These are phyloP conservation scores for Lentinula boryana DNA, from an alignment of 768 basidiomycete genomes.

Conservation along the genomic window DNA sequence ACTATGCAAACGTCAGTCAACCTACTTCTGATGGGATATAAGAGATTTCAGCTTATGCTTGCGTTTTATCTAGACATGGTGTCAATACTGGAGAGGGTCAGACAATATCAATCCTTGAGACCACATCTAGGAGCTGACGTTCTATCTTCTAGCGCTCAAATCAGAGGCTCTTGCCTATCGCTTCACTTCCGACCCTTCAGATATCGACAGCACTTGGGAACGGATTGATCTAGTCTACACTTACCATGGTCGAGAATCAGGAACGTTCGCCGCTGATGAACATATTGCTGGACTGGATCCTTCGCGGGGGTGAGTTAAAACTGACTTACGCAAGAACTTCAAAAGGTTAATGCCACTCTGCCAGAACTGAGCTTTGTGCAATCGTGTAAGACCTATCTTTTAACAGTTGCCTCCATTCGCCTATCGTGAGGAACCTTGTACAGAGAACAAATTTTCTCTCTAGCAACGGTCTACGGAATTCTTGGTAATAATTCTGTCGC, in stretches of 20 bases:
- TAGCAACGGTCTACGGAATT: slow-evolving; percentile 33
- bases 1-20: slow-evolving; percentile 25
- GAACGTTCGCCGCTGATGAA: slow-evolving; percentile 36
- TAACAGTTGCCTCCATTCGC: background rate
- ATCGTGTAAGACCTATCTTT: slow-evolving; percentile 25
- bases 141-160: slow-evolving; percentile 25
- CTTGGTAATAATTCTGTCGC: slow-evolving; percentile 37
- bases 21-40: background rate
- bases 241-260: slow-evolving; percentile 33
- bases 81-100: slow-evolving; percentile 34
- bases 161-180: slow-evolving; percentile 37
- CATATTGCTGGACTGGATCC: slow-evolving; percentile 36
- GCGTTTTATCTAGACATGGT: slow-evolving; percentile 24
- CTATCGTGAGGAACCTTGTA: background rate
- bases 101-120: background rate
- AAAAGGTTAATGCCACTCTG: background rate
- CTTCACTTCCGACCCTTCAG: slow-evolving; percentile 31
- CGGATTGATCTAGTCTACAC: slow-evolving; percentile 31
- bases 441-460: slow-evolving; percentile 38
- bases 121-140: background rate
- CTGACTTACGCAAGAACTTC: background rate
- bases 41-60: background rate
- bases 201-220: slow-evolving; percentile 32
- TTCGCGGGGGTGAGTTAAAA: slow-evolving; percentile 27
- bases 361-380: slow-evolving; percentile 31